Conservation (phyloP, 208 protist genomes). For the Wallacemonas sp. region DNA sequence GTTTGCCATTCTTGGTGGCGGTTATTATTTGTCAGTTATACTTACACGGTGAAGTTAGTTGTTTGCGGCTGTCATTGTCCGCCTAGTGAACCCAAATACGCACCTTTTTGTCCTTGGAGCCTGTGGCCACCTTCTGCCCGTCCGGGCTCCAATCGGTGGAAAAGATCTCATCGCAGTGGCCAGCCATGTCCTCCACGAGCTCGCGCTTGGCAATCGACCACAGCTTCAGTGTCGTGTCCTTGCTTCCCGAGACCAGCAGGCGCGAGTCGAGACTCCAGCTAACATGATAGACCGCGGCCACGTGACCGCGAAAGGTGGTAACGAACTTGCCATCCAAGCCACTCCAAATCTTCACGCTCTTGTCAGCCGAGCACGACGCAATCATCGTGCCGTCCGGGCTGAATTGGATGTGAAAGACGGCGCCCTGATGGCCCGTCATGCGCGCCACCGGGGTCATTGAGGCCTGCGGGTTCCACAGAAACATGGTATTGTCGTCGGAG, state of each 20-base stretch:
- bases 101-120: constrained; percentile 96
- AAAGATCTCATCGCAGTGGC: constrained; percentile 97
- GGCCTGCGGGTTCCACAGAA: constrained; percentile 94
- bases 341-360: constrained; percentile 98
- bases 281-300: constrained; percentile 97
- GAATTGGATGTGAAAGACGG: constrained; percentile 96
- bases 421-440: constrained; percentile 94
- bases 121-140: constrained; percentile 95
- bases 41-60: background rate
- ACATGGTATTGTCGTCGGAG: constrained; percentile 98
- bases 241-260: constrained; percentile 94
- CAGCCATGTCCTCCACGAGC: constrained; percentile 96
- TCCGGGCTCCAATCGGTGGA: constrained; percentile 98
- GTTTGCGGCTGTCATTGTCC: background rate
- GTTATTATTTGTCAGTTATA: no score
- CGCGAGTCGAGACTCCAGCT: constrained; percentile 96
- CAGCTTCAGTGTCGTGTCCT: constrained; percentile 97
- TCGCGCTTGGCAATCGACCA: constrained; percentile 94
- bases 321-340: constrained; percentile 91
- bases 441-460: constrained; percentile 85
- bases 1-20: background rate
- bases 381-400: constrained; percentile 97
- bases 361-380: constrained; percentile 98
- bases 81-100: constrained; percentile 88
- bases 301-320: constrained; percentile 95